phyloP scores from a whole-genome alignment of 2,329 filamentous ascomycete genomes.

The Diaporthe sp. region DNA sequence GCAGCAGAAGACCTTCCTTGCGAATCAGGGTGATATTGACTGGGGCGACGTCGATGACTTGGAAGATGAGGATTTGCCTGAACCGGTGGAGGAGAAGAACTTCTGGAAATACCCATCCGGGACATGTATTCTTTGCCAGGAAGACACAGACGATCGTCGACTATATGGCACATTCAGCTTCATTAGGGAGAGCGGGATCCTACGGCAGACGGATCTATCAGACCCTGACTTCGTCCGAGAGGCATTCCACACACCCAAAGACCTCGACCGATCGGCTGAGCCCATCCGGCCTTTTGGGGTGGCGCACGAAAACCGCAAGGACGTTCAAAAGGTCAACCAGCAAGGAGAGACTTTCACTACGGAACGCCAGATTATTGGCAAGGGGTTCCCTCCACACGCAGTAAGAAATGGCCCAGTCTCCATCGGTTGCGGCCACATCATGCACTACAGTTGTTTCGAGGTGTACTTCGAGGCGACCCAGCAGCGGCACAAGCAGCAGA shows the following conservation, averaged over 20 bases:
- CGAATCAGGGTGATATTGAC: slow-evolving; percentile 86
- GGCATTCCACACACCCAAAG: slow-evolving; percentile 80
- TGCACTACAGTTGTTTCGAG: slow-evolving; percentile 97
- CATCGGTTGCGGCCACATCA: slow-evolving; percentile 95
- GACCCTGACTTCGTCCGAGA: slow-evolving; percentile 88
- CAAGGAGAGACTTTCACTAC: slow-evolving; percentile 76
- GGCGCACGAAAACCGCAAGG: slow-evolving; percentile 84
- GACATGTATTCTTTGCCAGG: slow-evolving; percentile 95
- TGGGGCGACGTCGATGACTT: slow-evolving; percentile 88
- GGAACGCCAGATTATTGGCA: slow-evolving; percentile 86
- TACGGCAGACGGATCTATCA: slow-evolving; percentile 86
- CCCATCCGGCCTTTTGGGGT: slow-evolving; percentile 89
- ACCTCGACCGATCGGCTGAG: slow-evolving; percentile 87
- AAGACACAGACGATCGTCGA: slow-evolving; percentile 89
- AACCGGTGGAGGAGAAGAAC: slow-evolving; percentile 73
- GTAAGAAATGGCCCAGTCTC: slow-evolving; percentile 82
- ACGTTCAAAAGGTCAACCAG: slow-evolving; percentile 79
- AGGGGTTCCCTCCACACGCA: slow-evolving; percentile 81
- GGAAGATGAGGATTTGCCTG: slow-evolving; percentile 73
- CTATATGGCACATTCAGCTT: slow-evolving; percentile 95
- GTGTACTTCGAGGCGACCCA: slow-evolving; percentile 87
- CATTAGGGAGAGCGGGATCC: slow-evolving; percentile 84
- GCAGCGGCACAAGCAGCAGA: slow-evolving; percentile 88
- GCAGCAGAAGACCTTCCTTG: slow-evolving; percentile 94
- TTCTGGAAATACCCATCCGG: slow-evolving; percentile 92